These are phyloP conservation scores for Malassezia pachydermatis DNA, from an alignment of 1,284 basidiomycete species.

Conservation along the genomic window DNA sequence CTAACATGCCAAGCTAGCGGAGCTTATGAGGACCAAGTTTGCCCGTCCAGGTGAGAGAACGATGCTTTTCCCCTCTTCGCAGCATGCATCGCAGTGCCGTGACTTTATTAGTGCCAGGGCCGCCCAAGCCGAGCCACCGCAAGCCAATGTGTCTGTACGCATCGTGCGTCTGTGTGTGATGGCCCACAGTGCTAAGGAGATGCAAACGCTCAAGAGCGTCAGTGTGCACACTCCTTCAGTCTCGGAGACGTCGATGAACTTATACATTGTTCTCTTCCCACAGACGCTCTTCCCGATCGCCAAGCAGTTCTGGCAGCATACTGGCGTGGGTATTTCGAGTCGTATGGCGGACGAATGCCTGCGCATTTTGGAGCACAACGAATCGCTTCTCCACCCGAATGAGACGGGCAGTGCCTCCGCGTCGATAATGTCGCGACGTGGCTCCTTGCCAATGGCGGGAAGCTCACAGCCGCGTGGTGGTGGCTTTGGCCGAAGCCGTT, in stretches of 20 bases:
- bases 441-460: neutral
- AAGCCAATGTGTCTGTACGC: conserved; percentile 19
- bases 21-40: conserved; percentile 26
- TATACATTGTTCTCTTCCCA: conserved; percentile 66
- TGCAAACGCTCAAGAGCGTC: conserved; percentile 4
- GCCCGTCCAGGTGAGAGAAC: conserved; percentile 26
- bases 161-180: conserved; percentile 36
- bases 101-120: conserved; percentile 34
- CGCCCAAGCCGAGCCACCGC: conserved; percentile 6
- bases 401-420: neutral
- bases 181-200: conserved; percentile 6
- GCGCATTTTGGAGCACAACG: conserved; percentile 28
- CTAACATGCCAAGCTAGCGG: conserved; percentile 18
- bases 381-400: conserved; percentile 10
- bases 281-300: conserved; percentile 60
- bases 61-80: conserved; percentile 36
- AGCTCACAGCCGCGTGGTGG: conserved; percentile 7
- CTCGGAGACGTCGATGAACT: conserved; percentile 3
- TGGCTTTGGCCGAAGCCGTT: conserved; percentile 23
- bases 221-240: neutral
- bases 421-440: neutral
- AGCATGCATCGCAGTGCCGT: conserved; percentile 32
- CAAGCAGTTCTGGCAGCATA: conserved; percentile 93
- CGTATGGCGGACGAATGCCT: conserved; percentile 75
- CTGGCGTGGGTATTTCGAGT: conserved; percentile 78